phyloP scores from a whole-genome alignment of 176 grass and related monocot species.

The Ananas comosus region DNA sequence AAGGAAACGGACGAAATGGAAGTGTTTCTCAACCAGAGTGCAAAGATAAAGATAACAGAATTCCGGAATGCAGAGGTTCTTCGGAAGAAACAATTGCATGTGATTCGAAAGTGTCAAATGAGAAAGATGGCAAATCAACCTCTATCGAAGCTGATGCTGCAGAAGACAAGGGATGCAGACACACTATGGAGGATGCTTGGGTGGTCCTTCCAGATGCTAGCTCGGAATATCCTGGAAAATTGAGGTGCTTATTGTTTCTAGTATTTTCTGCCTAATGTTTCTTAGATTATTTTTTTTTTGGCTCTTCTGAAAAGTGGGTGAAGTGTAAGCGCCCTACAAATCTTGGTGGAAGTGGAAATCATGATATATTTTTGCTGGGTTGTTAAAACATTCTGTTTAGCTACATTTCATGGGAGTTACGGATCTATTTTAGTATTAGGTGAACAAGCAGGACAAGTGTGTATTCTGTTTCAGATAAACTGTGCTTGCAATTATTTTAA shows the following conservation, averaged over 20 bases:
- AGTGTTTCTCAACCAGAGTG: slow-evolving; percentile 5
- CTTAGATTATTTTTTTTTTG: neutral
- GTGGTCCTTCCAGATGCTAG: slow-evolving; percentile 49
- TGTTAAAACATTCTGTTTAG: too few species aligned
- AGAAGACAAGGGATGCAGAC: slow-evolving; percentile 81
- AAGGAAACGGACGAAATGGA: slow-evolving; percentile 19
- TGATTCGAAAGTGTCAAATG: slow-evolving; percentile 15
- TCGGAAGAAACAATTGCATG: slow-evolving; percentile 9
- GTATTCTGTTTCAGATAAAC: neutral
- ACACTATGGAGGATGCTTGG: slow-evolving; percentile 81
- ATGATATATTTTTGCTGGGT: too few species aligned
- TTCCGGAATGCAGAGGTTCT: neutral
- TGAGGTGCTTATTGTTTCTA: slow-evolving; percentile 36
- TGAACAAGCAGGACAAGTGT: neutral
- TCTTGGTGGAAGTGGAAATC: too few species aligned
- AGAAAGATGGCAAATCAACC: slow-evolving; percentile 24
- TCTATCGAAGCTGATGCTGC: slow-evolving; percentile 61
- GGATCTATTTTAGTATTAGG: neutral
- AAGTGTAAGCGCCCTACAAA: too few species aligned
- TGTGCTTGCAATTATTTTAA: slow-evolving; percentile 2
- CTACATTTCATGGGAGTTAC: neutral
- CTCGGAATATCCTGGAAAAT: slow-evolving; percentile 33
- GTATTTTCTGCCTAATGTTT: neutral
- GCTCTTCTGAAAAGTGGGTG: too few species aligned
- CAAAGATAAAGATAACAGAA: neutral